Base-by-base conservation (phyloP, 495 filamentous ascomycete genomes). In the Aspergillus coremiiformis region DNA sequence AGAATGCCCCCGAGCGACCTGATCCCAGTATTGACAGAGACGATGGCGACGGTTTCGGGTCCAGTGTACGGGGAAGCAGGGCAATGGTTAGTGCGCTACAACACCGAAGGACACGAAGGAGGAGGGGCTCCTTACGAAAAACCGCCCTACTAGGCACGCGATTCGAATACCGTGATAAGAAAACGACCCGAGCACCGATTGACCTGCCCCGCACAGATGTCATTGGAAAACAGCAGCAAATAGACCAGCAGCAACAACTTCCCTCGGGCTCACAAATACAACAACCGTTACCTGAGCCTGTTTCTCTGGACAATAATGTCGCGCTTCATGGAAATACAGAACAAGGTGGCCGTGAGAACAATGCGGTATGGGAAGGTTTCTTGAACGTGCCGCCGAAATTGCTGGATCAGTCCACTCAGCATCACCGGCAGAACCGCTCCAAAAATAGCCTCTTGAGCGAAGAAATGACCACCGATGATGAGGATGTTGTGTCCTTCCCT, bases 81-180 rank as follows among this genome's bases (percentile, higher is more conserved):
- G 74, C 81, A 51, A 77, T 81, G 74, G 72, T 77, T 20, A 68
- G 66, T 43, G 74, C 71, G 12, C 65, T 78, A 12, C 79, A 85
- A 54, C 82, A 86, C 52, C 78, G 81, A 32, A 71, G 66, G 43
- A 85, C 84, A 8, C 78, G 90, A 21, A 82, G 84, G 51, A 83
- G 91, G 39, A 83, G 85, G 55, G 86, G 87, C 5, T 91, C 88
- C 5, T 67, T 92, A 49, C 75, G 88, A 37, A 93, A 92, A 57
- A 86, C 87, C 3, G 89, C 88, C 21, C 68, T 92, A 8, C 73
- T 92, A 7, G 87, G 86, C 5, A 80, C 85, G 41, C 80, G 85
- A 15, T 55, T 74, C 10, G 72, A 76, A 39, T 63, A 59, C 27
- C 69, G 68, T 24, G 70, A 73, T 47, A 82, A 81, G 62, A 81